Evolutionary conservation across 2,329 filamentous ascomycete genomes (phyloP).

Genomic region (Nemania serpens): DNA sequence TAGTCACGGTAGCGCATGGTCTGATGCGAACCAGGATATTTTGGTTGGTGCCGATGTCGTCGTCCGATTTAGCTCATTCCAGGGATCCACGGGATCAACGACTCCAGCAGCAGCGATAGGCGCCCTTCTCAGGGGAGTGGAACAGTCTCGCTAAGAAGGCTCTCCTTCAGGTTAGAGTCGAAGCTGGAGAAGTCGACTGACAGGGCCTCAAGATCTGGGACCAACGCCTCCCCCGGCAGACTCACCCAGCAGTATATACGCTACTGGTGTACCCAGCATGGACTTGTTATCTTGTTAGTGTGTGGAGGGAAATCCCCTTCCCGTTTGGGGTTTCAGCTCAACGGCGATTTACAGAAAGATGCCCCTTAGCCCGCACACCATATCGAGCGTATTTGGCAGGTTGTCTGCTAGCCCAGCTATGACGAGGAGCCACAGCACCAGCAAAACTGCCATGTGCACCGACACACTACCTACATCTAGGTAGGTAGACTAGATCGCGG

Average conservation of each 20-base stretch:
- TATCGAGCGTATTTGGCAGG: constrained; percentile 14
- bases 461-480: not conserved
- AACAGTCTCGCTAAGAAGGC: constrained; percentile 20
- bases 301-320: constrained; percentile 13
- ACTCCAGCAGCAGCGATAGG: constrained; percentile 11
- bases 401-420: constrained; percentile 9
- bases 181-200: constrained; percentile 6
- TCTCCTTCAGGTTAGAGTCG: constrained; percentile 22
- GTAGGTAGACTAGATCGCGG: constrained; percentile 6
- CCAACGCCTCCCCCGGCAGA: constrained; percentile 5
- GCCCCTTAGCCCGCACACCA: constrained; percentile 13
- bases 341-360: constrained; percentile 11
- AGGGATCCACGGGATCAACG: constrained; percentile 26
- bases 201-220: constrained; percentile 16
- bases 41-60: constrained; percentile 20
- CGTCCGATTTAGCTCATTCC: constrained; percentile 26
- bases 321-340: constrained; percentile 22
- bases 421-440: not conserved
- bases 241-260: too few relatives aligned
- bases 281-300: constrained; percentile 10
- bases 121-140: constrained; percentile 14
- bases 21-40: constrained; percentile 22
- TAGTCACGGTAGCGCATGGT: constrained; percentile 17
- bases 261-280: too few relatives aligned
- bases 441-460: constrained; percentile 10